These are phyloP conservation scores for Sisymbrium altissimum DNA, from an alignment of 345 rosid genomes.

Conservation along the genomic window DNA sequence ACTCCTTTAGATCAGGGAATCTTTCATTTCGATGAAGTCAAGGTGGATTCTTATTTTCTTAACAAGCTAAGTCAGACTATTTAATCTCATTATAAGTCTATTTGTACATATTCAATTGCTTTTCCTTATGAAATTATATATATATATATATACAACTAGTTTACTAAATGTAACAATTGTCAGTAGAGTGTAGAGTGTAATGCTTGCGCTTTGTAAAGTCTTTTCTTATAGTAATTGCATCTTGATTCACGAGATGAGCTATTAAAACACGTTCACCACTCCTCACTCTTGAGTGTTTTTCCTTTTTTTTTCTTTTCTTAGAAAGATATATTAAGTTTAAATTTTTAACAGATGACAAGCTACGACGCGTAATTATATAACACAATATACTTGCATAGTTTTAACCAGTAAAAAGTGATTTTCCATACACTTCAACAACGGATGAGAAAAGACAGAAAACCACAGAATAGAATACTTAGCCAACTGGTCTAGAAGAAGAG, in stretches of 20 bases:
- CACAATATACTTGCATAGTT: neutral
- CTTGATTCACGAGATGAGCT: constrained; percentile 15
- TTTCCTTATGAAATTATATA: neutral
- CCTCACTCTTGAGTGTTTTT: constrained; percentile 2
- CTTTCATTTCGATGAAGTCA: constrained; percentile 27
- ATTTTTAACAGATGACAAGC: neutral
- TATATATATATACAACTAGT: neutral
- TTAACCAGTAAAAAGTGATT: neutral
- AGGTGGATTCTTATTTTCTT: constrained; percentile 9
- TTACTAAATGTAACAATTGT: neutral
- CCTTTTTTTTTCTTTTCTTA: neutral
- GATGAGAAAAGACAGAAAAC: neutral
- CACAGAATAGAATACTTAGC: neutral
- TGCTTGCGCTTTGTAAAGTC: neutral
- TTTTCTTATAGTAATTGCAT: neutral
- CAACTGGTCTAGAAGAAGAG: neutral
- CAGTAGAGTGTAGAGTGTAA: constrained; percentile 4
- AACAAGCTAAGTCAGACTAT: neutral
- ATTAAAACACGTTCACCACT: constrained; percentile 8
- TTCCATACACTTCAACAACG: neutral
- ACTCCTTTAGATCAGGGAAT: neutral
- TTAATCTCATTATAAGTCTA: neutral
- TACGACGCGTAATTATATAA: neutral
- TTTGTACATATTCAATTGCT: neutral
- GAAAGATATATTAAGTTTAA: neutral